Evolutionary conservation across 495 filamentous ascomycete species (phyloP).

Genomic region (Lasiosphaeris hirsuta): DNA sequence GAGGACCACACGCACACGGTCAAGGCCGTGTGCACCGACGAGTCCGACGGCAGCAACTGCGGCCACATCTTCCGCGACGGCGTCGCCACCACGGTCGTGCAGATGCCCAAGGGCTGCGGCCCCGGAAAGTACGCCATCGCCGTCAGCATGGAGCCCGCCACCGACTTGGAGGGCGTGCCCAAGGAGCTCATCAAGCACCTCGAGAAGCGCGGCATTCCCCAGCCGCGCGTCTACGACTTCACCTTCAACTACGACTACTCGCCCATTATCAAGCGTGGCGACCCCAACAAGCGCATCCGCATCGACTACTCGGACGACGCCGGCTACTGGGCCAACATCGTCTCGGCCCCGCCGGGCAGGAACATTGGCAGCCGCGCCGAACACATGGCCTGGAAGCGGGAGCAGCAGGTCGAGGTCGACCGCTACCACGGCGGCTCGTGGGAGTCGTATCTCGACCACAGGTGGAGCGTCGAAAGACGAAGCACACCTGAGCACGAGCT

Average conservation of each 20-base stretch:
- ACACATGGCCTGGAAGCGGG: too few relatives aligned
- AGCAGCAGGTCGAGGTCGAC: background rate
- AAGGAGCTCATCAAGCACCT: constrained; percentile 14
- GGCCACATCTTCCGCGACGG: constrained; percentile 29
- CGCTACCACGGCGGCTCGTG: constrained; percentile 3
- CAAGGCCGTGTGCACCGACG: constrained; percentile 25
- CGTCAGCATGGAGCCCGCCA: constrained; percentile 15
- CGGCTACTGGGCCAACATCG: constrained; percentile 14
- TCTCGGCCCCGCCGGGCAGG: background rate
- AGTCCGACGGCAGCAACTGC: constrained; percentile 28
- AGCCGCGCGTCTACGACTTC: constrained; percentile 16
- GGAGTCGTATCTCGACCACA: constrained; percentile 1
- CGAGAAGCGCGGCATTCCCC: background rate
- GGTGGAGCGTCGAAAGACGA: constrained; percentile 1
- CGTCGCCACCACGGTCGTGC: constrained; percentile 31
- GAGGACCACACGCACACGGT: constrained; percentile 23
- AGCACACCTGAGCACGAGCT: constrained; percentile 14
- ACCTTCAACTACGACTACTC: constrained; percentile 25
- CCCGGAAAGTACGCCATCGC: constrained; percentile 39
- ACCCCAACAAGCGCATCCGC: background rate
- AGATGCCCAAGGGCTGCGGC: constrained; percentile 38
- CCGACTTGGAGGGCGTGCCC: constrained; percentile 14
- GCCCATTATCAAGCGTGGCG: background rate
- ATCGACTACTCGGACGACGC: constrained; percentile 18
- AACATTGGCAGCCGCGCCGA: background rate